Base-by-base conservation (phyloP, 306 rosid species). In the Crotalaria pallida region DNA sequence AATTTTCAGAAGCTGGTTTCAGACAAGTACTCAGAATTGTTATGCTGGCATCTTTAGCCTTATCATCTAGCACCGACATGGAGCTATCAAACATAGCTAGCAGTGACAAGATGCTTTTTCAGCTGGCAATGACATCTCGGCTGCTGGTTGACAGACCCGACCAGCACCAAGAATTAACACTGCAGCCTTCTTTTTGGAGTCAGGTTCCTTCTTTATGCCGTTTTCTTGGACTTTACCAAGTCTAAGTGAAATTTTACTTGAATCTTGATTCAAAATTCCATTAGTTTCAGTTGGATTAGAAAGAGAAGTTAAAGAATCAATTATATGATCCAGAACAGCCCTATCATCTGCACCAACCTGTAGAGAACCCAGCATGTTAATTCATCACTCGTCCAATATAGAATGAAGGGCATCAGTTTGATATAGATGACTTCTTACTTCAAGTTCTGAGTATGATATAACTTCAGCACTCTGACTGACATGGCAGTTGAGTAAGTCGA, bases 91-190 rank as follows among this genome's bases (percentile, higher is more conserved):
- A 94, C 90, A 74, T 94, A 94, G 84, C 99, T 94, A 76, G 97
- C 97, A 62, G 99, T 94, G 70, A 94, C 96, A 33, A 91, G 89
- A 82, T 94, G 96, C 75, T 77, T 94, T 62, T 65, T 85, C 59
- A 88, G 88, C 99, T 94, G 93, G 47, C 72, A 74, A 72, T 69
- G 86, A 61, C 77, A 94, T 72, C 72, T 88, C 88, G 1, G 89
- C 96, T 48, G 98, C 97, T 48, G 98, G 98, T 74, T 79, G 88
- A 79, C 98, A 94, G 72, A 94, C 97, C 53, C 97, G 82, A 19
- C 98, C 98, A 9, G 98, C 98, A 17, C 98, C 98, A 71, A 94
- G 88, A 70, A 94, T 89, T 16, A 94, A 87, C 84, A 91, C 92
- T 23, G 83, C 76, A 29, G 82, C 73, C 88, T 88, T 90, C 71